These are phyloP conservation scores for Bipolaris cookei DNA, from an alignment of 2,329 filamentous ascomycete species.

Conservation along the genomic window DNA sequence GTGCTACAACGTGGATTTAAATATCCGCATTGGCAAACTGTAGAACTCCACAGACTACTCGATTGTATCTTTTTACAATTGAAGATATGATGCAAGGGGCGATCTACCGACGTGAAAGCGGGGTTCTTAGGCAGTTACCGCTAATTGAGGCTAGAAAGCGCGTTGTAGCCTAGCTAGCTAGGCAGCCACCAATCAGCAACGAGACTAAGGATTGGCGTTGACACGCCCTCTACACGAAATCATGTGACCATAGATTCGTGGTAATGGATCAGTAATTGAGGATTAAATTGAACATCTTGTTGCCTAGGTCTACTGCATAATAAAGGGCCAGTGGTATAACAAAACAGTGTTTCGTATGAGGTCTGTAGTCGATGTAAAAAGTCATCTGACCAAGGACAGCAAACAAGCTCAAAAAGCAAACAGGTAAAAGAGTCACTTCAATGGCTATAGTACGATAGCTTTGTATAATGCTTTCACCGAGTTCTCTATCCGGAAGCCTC, in stretches of 20 bases:
- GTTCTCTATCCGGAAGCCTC: no score
- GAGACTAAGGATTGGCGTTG: background rate
- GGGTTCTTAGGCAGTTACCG: conserved; percentile 11
- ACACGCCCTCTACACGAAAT: background rate
- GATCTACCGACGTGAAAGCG: conserved; percentile 25
- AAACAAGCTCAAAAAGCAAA: no score
- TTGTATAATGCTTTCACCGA: no score
- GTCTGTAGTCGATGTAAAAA: no score
- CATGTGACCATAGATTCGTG: conserved; percentile 1
- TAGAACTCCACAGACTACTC: background rate
- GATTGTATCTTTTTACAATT: background rate
- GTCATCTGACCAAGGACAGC: no score
- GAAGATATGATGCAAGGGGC: conserved; percentile 22
- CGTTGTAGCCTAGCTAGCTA: conserved; percentile 7
- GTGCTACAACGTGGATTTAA: background rate
- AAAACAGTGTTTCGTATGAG: no score
- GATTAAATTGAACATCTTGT: background rate
- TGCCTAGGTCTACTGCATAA: background rate
- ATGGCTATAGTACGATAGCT: no score
- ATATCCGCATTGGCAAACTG: background rate
- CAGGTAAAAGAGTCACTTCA: no score
- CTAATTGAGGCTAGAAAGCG: background rate
- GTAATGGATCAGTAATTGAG: background rate
- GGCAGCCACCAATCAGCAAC: conserved; percentile 7
- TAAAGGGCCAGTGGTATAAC: no score